These are phyloP conservation scores for Tetrastigma voinierianum DNA, from an alignment of 164 flowering plant species.

Conservation along the genomic window DNA sequence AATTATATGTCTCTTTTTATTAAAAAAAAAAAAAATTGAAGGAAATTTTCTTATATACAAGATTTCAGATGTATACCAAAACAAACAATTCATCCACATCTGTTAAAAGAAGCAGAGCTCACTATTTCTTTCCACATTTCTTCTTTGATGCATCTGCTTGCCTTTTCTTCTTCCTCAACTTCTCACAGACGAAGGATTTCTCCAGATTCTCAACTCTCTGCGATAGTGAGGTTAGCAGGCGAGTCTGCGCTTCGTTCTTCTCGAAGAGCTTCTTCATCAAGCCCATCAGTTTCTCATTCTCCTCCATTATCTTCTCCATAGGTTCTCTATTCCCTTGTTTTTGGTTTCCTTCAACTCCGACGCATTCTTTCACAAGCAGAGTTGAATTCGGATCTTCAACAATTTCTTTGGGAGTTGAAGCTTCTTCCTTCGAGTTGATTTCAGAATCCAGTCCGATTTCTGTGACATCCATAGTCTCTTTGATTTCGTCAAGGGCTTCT, in stretches of 20 bases:
- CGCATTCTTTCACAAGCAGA: no score
- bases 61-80: no score
- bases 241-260: conserved; percentile 44
- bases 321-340: conserved; percentile 18
- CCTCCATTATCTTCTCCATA: conserved; percentile 49
- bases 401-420: no score
- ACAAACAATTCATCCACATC: no score
- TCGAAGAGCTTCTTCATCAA: conserved; percentile 50
- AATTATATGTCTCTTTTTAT: no score
- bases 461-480: no score
- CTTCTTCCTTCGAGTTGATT: no score
- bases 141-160: conserved; percentile 2
- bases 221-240: conserved; percentile 39
- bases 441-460: no score
- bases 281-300: conserved; percentile 51
- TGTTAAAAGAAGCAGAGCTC: neutral
- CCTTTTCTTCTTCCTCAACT: conserved; percentile 42
- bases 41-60: no score
- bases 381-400: neutral
- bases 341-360: no score
- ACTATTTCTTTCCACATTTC: conserved; percentile 10
- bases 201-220: conserved; percentile 62
- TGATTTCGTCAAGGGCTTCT: no score
- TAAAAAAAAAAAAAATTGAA: no score
- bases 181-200: conserved; percentile 42